Base-by-base conservation (phyloP, 2,329 filamentous ascomycete genomes). In the Herpotrichia juniperi region DNA sequence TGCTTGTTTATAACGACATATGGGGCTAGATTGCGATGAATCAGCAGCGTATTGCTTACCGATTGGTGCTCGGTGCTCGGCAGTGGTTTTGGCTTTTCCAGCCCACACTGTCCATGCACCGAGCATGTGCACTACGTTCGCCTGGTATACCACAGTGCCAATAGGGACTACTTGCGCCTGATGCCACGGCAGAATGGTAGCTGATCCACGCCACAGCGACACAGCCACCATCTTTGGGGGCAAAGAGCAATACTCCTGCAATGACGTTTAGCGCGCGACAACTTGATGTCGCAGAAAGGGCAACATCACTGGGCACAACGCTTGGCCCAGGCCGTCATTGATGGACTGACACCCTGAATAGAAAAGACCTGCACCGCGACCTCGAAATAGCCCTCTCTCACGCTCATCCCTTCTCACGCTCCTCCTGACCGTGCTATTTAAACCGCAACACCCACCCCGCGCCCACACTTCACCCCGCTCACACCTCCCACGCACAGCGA, bases 231-330 rank as follows among this genome's bases (percentile, higher is more conserved):
- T 21, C 17, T 9, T 40, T n/a, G 21, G 16, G 37, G 28, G 12
- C 34, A 16, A 42, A 32, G 49, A 19, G 49, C 32, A 35, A 39
- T 19, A 39, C 7, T 17, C n/a, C 26, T 28, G n/a, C 40, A 3
- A 22, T 58, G 54, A 57, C 55, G 57, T 58, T 58, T 58, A 60
- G 58, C 58, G 58, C 58, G 57, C 53, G 42, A 53, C 51, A 52
- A 26, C 24, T 12, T 28, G 31, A 48, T 12, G 53, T 50, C 37
- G 52, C 45, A 54, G 37, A 42, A 42, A 19, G 17, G 47, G n/a
- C 28, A 35, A 19, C 46, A 34, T 45, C 39, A 50, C 51, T 35
- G 46, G 47, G 46, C 42, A 43, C n/a, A 10, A 17, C 14, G 26
- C 46, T 34, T 50, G 48, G 34, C 35, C 26, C n/a, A n/a, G 43